Evolutionary conservation across 2,329 filamentous ascomycete genomes (phyloP).

Genomic region (Colletotrichum sp.): DNA sequence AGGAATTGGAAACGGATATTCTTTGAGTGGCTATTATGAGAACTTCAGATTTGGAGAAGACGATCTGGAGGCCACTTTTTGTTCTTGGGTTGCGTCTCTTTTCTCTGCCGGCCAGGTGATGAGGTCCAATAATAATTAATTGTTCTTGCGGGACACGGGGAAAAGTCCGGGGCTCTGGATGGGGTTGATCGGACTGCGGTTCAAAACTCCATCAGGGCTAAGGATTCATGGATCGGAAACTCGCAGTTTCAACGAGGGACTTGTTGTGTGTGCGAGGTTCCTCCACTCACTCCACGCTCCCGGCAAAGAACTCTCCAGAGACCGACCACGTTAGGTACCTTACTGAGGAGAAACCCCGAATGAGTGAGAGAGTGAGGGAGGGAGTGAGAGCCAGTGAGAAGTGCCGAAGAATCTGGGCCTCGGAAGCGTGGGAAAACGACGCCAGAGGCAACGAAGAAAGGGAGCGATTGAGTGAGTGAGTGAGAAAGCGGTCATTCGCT

Average conservation of each 20-base stretch:
- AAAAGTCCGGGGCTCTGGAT: constrained; percentile 12
- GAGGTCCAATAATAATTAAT: constrained; percentile 1
- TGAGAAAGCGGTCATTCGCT: not conserved
- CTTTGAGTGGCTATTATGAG: not conserved
- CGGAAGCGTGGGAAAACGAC: constrained; percentile 2
- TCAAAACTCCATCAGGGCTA: not conserved
- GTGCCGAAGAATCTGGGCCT: not conserved
- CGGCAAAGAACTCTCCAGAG: constrained; percentile 20
- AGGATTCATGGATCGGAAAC: not conserved
- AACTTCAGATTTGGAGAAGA: not conserved
- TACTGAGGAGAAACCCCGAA: not conserved
- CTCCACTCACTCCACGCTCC: not conserved
- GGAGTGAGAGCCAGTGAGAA: not conserved
- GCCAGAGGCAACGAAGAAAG: not conserved
- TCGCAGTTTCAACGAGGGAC: not conserved
- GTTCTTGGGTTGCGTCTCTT: not conserved
- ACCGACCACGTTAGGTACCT: not conserved
- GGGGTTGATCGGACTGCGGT: not conserved
- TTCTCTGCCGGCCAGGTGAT: not conserved
- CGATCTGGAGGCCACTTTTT: constrained; percentile 3
- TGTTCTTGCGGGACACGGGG: constrained; percentile 18
- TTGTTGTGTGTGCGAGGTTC: not conserved
- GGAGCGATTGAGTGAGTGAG: not conserved
- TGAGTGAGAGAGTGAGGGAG: not conserved
- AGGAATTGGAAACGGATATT: not conserved